phyloP scores from a whole-genome alignment of 2,329 filamentous ascomycete species.

The Pseudogymnoascus sp. region DNA sequence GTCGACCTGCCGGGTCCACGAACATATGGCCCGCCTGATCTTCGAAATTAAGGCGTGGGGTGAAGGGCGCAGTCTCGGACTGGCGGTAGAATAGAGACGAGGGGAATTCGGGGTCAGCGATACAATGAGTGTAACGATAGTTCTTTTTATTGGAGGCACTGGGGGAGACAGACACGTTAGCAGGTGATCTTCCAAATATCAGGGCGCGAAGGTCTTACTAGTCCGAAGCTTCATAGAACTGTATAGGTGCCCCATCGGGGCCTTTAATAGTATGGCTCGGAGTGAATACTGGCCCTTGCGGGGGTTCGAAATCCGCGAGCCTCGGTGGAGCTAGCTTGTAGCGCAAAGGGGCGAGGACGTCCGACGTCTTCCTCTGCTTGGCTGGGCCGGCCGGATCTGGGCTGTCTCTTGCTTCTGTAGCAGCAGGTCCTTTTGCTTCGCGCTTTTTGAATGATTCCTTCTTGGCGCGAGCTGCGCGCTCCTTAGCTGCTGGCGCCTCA shows the following conservation, averaged over 20 bases:
- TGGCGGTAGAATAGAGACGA: conserved; percentile 84
- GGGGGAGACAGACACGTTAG: background rate
- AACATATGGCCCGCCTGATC: conserved; percentile 81
- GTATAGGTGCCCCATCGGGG: conserved; percentile 43
- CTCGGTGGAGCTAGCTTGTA: conserved; percentile 61
- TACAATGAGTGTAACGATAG: conserved; percentile 85
- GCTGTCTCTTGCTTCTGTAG: conserved; percentile 43
- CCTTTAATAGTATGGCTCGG: conserved; percentile 46
- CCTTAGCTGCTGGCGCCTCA: conserved; percentile 22
- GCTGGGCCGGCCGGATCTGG: conserved; percentile 43
- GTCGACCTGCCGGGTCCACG: conserved; percentile 66
- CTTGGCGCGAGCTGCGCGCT: conserved; percentile 43
- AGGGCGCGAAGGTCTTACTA: conserved; percentile 42
- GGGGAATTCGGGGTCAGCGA: conserved; percentile 80
- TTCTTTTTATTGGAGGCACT: conserved; percentile 61
- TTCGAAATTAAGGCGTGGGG: conserved; percentile 83
- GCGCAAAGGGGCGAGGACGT: conserved; percentile 45
- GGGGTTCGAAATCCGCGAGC: conserved; percentile 52
- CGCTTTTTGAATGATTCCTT: conserved; percentile 64
- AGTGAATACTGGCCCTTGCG: conserved; percentile 51
- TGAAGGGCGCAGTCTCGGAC: conserved; percentile 77
- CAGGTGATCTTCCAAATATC: background rate
- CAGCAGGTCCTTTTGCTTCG: conserved; percentile 47
- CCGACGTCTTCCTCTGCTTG: conserved; percentile 31
- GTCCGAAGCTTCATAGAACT: conserved; percentile 58